phyloP scores from a whole-genome alignment of 805 yeast species.

The Jamesozyma lodderae region DNA sequence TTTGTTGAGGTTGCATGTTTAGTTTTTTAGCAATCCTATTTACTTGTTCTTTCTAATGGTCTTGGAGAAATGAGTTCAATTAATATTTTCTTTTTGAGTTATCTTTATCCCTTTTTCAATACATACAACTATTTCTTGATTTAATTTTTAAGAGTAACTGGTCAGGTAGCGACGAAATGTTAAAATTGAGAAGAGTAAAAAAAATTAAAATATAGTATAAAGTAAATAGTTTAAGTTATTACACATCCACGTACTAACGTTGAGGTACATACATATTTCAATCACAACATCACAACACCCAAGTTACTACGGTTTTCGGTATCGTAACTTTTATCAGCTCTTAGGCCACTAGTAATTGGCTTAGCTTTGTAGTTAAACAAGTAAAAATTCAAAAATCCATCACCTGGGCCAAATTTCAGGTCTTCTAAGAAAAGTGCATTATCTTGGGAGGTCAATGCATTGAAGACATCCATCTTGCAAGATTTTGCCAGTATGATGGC shows the following conservation, averaged over 20 bases:
- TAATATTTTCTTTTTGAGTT: no score
- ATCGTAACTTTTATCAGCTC: constrained; percentile 44
- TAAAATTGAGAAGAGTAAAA: no score
- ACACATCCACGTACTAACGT: no score
- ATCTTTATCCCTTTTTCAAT: no score
- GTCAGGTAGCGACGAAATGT: no score
- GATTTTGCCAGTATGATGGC: constrained; percentile 65
- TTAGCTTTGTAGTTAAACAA: constrained; percentile 81
- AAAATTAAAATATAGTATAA: no score
- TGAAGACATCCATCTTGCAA: constrained; percentile 77
- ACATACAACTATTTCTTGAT: no score
- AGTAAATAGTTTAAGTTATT: no score
- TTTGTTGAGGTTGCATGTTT: constrained; percentile 13
- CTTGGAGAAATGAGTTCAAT: no score
- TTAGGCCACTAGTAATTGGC: constrained; percentile 76
- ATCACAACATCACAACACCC: constrained; percentile 76
- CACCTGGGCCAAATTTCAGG: constrained; percentile 86
- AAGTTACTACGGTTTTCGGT: constrained; percentile 61
- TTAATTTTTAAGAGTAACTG: no score
- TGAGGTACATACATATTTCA: neutral
- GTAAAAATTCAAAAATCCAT: constrained; percentile 84
- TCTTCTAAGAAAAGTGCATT: constrained; percentile 74
- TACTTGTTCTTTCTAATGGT: no score
- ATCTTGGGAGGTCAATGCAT: constrained; percentile 86
- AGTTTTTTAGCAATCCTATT: no score